Base-by-base conservation (phyloP, 1,284 basidiomycete genomes). In the Pseudozyma thailandica region DNA sequence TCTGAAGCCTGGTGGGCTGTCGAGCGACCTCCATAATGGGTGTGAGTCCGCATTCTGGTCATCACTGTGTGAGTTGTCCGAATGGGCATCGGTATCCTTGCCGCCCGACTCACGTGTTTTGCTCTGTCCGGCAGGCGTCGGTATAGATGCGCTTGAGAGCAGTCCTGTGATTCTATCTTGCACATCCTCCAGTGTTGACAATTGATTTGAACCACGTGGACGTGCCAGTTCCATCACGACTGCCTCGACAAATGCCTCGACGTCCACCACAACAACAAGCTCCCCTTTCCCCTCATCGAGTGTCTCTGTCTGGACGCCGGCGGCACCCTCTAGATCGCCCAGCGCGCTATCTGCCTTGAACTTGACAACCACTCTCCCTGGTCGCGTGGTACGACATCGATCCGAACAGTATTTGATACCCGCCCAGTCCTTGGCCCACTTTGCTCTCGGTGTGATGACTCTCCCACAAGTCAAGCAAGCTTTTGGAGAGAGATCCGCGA, bases 401-500 rank as follows among this genome's bases (percentile, higher is more conserved):
- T 71, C 68, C 7, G 72, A 74, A 42, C 75, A 78, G 20, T 57
- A 61, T 55, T 69, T 70, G 55, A 78, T 78, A 8, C 38, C 50
- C 12, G 25, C 30, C 75, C 75, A 78, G 42, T 77, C 57, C 25
- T 60, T 61, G 4, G 63, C 57, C 75, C 75, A 78, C 21, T 77
- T 78, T 13, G 71, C 62, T 9, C 75, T 49, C n/a, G 75, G 74
- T 4, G 75, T 78, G 43, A 78, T 77, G 26, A 72, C 49, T 15
- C 75, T n/a, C 12, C 62, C 74, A 38, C 74, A 78, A 7, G 74
- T 77, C 38, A 63, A 23, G 47, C 75, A 78, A 3, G 74, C 50
- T 20, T 74, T 77, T 1, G 63, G 45, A 6, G 30, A 41, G 15
- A 69, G 55, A 15, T 51, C 39, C 2, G 47, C 50, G 2, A 55